Conservation (phyloP, 1,139 yeast species). For the Yarrowia galli region DNA sequence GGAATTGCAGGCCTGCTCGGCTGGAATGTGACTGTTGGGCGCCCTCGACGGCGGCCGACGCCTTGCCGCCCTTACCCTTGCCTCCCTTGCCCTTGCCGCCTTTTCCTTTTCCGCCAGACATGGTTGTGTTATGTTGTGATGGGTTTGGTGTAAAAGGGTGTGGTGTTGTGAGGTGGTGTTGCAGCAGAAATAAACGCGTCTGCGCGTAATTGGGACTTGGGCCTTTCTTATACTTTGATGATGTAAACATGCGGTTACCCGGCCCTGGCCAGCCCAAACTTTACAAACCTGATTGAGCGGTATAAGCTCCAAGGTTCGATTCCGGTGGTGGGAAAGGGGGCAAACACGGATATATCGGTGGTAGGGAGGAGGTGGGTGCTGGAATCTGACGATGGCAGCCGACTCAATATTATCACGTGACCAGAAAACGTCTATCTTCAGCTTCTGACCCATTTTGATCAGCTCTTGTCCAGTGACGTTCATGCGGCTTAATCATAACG, state of each 20-base stretch:
- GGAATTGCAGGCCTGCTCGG: constrained; percentile 96
- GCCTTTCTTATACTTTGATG: constrained; percentile 37
- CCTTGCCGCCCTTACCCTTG: constrained; percentile 79
- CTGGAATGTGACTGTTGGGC: constrained; percentile 86
- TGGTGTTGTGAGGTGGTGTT: constrained; percentile 14
- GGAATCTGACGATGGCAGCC: too few species aligned
- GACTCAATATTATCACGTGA: too few species aligned
- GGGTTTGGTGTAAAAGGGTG: constrained; percentile 13
- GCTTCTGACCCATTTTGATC: background rate
- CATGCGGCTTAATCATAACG: constrained; percentile 8
- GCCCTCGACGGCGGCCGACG: constrained; percentile 68
- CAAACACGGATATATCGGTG: too few species aligned
- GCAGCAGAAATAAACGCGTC: constrained; percentile 39
- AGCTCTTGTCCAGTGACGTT: background rate
- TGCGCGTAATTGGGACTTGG: constrained; percentile 32
- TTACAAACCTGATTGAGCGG: too few species aligned
- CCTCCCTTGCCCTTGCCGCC: constrained; percentile 92
- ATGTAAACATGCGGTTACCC: constrained; percentile 36
- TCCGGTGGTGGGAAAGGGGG: background rate
- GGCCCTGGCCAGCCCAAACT: constrained; percentile 20
- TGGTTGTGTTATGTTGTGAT: constrained; percentile 47
- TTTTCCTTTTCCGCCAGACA: constrained; percentile 64
- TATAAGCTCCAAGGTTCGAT: constrained; percentile 15
- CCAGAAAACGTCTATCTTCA: too few species aligned
- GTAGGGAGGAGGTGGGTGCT: too few species aligned